phyloP scores from a whole-genome alignment of 2,329 filamentous ascomycete genomes.

The Alternaria gansuensis region DNA sequence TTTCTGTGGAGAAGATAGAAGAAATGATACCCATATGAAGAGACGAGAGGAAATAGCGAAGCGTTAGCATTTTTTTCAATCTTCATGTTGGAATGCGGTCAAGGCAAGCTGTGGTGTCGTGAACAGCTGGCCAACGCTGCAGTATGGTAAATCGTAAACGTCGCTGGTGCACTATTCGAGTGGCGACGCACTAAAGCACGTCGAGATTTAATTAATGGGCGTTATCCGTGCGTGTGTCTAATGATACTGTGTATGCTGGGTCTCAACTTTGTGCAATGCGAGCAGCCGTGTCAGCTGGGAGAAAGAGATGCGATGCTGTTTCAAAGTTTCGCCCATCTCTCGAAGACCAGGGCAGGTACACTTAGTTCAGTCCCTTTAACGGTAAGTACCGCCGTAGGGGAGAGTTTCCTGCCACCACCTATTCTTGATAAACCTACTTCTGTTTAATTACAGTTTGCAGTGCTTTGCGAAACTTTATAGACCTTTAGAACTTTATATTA shows the following conservation, averaged over 20 bases:
- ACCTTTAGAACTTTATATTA: too few species aligned
- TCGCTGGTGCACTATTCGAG: background rate
- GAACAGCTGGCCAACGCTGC: background rate
- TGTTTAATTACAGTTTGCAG: background rate
- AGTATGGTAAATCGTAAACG: background rate
- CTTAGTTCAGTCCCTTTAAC: background rate
- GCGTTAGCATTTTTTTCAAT: background rate
- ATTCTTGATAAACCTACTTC: background rate
- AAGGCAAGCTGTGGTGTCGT: background rate
- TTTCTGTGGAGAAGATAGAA: background rate
- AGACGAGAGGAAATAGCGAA: background rate
- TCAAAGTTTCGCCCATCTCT: background rate
- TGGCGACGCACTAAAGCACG: background rate
- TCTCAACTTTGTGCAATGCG: background rate
- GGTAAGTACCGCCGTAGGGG: constrained; percentile 1
- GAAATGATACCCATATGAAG: background rate
- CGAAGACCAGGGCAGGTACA: background rate
- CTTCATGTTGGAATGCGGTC: background rate
- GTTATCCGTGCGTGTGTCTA: background rate
- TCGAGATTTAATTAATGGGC: background rate
- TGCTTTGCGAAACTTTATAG: too few species aligned
- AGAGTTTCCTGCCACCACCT: constrained; percentile 3
- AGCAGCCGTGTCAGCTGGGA: background rate
- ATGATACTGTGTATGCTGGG: background rate
- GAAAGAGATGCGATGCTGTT: background rate